Evolutionary conservation across 352 stramenopile species (phyloP).

Genomic region (Phytophthora melonis): DNA sequence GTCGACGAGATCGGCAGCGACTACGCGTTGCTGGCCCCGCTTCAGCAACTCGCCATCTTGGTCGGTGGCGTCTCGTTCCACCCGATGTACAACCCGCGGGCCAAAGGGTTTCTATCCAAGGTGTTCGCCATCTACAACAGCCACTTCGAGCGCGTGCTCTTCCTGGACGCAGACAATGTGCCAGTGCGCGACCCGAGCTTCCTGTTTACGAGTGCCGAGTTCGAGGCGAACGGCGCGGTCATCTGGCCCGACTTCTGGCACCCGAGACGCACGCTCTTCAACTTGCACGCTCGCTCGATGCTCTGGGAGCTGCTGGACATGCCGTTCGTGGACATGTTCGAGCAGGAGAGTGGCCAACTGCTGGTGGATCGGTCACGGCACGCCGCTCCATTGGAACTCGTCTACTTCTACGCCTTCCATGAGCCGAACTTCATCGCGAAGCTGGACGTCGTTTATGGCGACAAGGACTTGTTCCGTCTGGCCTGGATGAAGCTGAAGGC

Average conservation of each 20-base stretch:
- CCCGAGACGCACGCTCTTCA: slow-evolving; percentile 59
- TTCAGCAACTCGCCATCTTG: slow-evolving; percentile 38
- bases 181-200: slow-evolving; percentile 55
- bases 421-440: slow-evolving; percentile 42
- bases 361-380: slow-evolving; percentile 53
- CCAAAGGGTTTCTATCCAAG: slow-evolving; percentile 58
- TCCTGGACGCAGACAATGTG: slow-evolving; percentile 68
- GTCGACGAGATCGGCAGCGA: slow-evolving; percentile 37
- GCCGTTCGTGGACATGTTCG: slow-evolving; percentile 62
- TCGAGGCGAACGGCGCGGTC: slow-evolving; percentile 48
- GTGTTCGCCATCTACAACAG: slow-evolving; percentile 59
- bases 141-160: slow-evolving; percentile 53
- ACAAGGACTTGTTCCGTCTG: slow-evolving; percentile 68
- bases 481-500: slow-evolving; percentile 60
- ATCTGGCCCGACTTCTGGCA: slow-evolving; percentile 85
- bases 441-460: slow-evolving; percentile 51
- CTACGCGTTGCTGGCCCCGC: slow-evolving; percentile 17
- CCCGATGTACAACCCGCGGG: slow-evolving; percentile 41
- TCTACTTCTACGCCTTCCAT: slow-evolving; percentile 59
- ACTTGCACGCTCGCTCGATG: slow-evolving; percentile 57
- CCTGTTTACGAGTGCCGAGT: slow-evolving; percentile 50
- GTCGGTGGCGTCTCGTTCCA: slow-evolving; percentile 38
- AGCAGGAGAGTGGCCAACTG: slow-evolving; percentile 72
- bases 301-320: slow-evolving; percentile 61
- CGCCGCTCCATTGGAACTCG: slow-evolving; percentile 36